Base-by-base conservation (phyloP, 495 filamentous ascomycete genomes). In the Melanomma pulvis-pyrius region DNA sequence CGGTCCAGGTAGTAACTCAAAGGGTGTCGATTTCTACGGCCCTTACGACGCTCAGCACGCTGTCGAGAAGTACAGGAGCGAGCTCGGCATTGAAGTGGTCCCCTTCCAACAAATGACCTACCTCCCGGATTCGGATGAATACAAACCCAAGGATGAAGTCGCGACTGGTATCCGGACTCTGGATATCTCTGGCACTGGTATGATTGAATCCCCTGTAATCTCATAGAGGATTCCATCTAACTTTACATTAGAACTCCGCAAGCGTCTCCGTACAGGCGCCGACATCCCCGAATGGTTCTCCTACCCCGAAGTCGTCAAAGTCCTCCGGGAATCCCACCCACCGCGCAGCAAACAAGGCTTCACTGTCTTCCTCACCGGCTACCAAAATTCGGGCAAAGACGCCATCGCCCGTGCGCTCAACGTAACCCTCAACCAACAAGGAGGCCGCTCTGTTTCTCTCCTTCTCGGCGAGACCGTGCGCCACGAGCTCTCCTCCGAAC, bases 61-160 rank as follows among this genome's bases (percentile, higher is more conserved):
- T 29, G 92, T 98, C 54, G 92, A 97, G 85, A 96, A 96, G 79
- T 98, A 98, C 86, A 87, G 87, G 73, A 85, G 90, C 56, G 94
- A 98, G 82, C 88, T 98, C 57, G 94, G 94, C 68, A 98, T 98
- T 74, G 93, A 97, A 80, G 93, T 98, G 61, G 94, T 98, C 53
- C 92, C 93, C 49, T 98, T 98, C 89, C 96, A 97, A 82, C 92
- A 93, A 87, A 96, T 98, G 87, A 97, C 93, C 56, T 98, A 98
- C 79, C 87, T 97, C 49, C 94, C 94, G 60, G 94, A 98, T 77
- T 89, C 84, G 79, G 94, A 98, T 76, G 94, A 98, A 81, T 98
- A 98, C 80, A 85, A 84, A 58, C 96, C 94, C 30, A 85, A 92
- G 73, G 92, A 98, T 77, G 83, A 97, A 81, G 92, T 98, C 48